A percentile compares a stretch with the other conserved stretches of the same genome.
phyloP scores from a whole-genome alignment of 495 filamentous ascomycete genomes.

The Hypoxylon perforatum region DNA sequence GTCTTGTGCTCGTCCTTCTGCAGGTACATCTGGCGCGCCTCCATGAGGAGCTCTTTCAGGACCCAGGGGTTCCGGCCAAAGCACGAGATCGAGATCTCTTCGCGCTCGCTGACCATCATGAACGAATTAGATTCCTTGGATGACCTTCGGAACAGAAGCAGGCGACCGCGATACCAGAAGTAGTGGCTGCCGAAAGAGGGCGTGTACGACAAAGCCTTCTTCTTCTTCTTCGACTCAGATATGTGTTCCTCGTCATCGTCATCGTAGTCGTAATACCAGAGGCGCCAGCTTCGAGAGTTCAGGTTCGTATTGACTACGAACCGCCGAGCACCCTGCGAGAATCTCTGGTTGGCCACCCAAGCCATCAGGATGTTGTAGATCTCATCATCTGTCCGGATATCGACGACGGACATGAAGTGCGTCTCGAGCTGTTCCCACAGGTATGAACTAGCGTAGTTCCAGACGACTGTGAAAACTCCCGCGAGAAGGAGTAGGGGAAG shows the following conservation, averaged over 20 bases:
- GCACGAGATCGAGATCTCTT: slow-evolving; percentile 72
- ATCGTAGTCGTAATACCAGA: slow-evolving; percentile 56
- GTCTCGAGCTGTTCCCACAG: slow-evolving; percentile 55
- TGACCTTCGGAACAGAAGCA: slow-evolving; percentile 66
- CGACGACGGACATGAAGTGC: slow-evolving; percentile 68
- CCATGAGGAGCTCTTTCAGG: slow-evolving; percentile 72
- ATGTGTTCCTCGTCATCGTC: slow-evolving; percentile 62
- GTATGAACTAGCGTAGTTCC: slow-evolving; percentile 62
- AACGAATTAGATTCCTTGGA: slow-evolving; percentile 46
- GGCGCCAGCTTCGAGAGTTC: slow-evolving; percentile 59
- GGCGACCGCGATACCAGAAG: slow-evolving; percentile 70
- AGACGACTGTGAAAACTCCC: slow-evolving; percentile 60
- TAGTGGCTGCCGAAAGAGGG: slow-evolving; percentile 72
- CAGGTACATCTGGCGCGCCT: slow-evolving; percentile 68
- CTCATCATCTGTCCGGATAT: slow-evolving; percentile 74
- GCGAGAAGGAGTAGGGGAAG: slow-evolving; percentile 68
- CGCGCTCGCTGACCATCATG: slow-evolving; percentile 54
- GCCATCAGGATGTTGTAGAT: slow-evolving; percentile 76
- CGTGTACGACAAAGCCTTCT: slow-evolving; percentile 71
- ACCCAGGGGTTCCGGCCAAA: slow-evolving; percentile 73
- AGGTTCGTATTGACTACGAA: slow-evolving; percentile 72
- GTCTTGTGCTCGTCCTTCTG: slow-evolving; percentile 71
- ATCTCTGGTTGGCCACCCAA: slow-evolving; percentile 72
- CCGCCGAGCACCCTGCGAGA: slow-evolving; percentile 65
- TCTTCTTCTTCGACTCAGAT: slow-evolving; percentile 58